phyloP scores from a whole-genome alignment of 1,139 yeast species.

The Yueomyces sp. region DNA sequence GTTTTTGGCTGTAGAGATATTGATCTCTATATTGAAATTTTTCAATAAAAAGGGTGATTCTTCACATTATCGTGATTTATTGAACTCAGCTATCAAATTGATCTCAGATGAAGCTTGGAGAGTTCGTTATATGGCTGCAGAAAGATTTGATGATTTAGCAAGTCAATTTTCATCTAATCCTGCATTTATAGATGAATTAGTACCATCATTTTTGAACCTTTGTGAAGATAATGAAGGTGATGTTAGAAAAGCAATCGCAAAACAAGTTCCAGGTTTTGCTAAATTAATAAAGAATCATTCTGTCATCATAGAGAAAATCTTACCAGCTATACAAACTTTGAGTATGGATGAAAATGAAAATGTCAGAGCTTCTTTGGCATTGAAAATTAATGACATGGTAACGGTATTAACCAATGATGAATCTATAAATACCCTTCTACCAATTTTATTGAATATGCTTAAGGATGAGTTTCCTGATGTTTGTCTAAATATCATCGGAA shows the following conservation, averaged over 20 bases:
- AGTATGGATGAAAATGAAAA: constrained; percentile 87
- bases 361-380: constrained; percentile 86
- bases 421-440: constrained; percentile 72
- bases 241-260: constrained; percentile 88
- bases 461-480: constrained; percentile 97
- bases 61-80: constrained; percentile 48
- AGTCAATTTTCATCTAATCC: constrained; percentile 38
- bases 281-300: constrained; percentile 34
- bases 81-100: constrained; percentile 51
- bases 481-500: constrained; percentile 83
- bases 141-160: constrained; percentile 69
- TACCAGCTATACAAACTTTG: constrained; percentile 75
- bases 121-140: constrained; percentile 95
- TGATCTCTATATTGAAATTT: constrained; percentile 58
- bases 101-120: constrained; percentile 94
- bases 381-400: constrained; percentile 76
- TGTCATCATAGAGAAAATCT: constrained; percentile 52
- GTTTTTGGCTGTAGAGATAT: constrained; percentile 75
- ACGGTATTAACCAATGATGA: constrained; percentile 77
- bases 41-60: constrained; percentile 46
- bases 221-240: constrained; percentile 94
- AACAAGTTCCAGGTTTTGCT: constrained; percentile 78
- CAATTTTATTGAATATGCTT: constrained; percentile 83
- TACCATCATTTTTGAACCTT: constrained; percentile 47
- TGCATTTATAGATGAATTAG: constrained; percentile 44